Evolutionary conservation across 805 yeast species (phyloP), one percentile per base, ranked within the genome.

Genomic region (Schwanniomyces sp.): DNA sequence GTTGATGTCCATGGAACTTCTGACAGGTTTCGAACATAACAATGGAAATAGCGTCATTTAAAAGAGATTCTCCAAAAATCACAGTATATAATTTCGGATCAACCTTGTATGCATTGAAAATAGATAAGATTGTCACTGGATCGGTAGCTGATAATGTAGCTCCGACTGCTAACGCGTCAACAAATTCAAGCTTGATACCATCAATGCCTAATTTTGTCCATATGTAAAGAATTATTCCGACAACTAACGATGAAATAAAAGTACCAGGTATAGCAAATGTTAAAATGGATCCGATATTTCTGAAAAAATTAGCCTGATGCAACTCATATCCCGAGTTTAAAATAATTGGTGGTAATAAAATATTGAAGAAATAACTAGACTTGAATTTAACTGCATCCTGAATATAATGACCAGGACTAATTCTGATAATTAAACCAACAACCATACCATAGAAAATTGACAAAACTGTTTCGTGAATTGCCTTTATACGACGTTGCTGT

Each of bases 11-110:
- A 59, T 91, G 95, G 67, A 94, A 90, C 69, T 91, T 89, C 66
- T 91, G 97, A 62, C 97, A 91, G 0, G 99, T 94, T 71, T 94
- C 99, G 72, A 94, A 94, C 96, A 94, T 92, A 57, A 94, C 99
- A 64, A 94, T 94, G 54, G 97, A 91, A 50, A 94, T 95, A 32
- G 99, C 99, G 72, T 94, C 99, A 64, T 94, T 94, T 52, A 94
- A 74, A 49, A 94, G 74, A 4, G 97, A 88, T 69, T 94, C 99
- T 43, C 99, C 99, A 66, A 94, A 92, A 52, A 94, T 95, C 52
- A 94, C 91, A 24, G 99, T 95, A 72, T 95, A 94, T 41, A 94
- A 75, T 67, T 95, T 94, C 9, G 99, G 99, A 66, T 94, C 99
- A 30, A 94, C 99, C 68, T 92, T 91, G 71, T 94, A 94, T 11